Evolutionary conservation across 129 eudicot genomes (phyloP).

Genomic region (Saussurea involucrata): DNA sequence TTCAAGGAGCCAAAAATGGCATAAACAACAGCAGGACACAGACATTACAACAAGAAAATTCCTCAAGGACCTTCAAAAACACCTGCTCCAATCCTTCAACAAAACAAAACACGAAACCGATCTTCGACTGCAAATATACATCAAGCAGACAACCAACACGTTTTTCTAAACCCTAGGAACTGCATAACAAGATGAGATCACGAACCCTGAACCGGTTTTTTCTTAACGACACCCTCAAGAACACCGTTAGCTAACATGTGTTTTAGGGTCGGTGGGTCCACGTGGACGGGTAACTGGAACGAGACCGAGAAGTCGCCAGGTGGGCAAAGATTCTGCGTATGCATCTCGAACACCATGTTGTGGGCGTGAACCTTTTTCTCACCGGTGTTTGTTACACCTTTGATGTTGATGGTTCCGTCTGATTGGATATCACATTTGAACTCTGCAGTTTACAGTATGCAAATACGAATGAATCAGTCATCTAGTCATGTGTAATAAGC

Average conservation of each 20-base stretch:
- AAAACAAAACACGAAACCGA: slow-evolving; percentile 1
- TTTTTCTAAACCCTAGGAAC: slow-evolving; percentile 10
- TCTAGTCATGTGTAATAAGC: no score
- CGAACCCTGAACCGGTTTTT: slow-evolving; percentile 20
- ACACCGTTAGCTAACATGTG: slow-evolving; percentile 49
- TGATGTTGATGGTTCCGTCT: slow-evolving; percentile 42
- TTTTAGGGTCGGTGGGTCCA: slow-evolving; percentile 39
- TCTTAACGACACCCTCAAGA: slow-evolving; percentile 65
- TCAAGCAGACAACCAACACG: slow-evolving; percentile 1
- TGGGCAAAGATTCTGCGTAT: slow-evolving; percentile 58
- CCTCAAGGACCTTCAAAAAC: slow-evolving; percentile 9
- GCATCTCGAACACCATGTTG: slow-evolving; percentile 66
- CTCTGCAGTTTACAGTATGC: slow-evolving; percentile 27
- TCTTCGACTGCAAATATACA: slow-evolving; percentile 18
- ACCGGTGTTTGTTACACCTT: slow-evolving; percentile 51
- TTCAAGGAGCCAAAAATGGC: slow-evolving; percentile 13
- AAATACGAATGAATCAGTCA: background rate
- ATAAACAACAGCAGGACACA: slow-evolving; percentile 13
- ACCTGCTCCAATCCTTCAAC: slow-evolving; percentile 11
- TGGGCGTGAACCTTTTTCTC: slow-evolving; percentile 43
- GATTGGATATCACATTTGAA: slow-evolving; percentile 42
- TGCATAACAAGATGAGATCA: background rate
- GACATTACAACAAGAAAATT: slow-evolving; percentile 11
- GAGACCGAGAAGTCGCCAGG: slow-evolving; percentile 64
- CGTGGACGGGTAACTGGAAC: slow-evolving; percentile 49